Evolutionary conservation across 2,329 filamentous ascomycete species (phyloP).

Genomic region (Emmonsiellopsis sp.): DNA sequence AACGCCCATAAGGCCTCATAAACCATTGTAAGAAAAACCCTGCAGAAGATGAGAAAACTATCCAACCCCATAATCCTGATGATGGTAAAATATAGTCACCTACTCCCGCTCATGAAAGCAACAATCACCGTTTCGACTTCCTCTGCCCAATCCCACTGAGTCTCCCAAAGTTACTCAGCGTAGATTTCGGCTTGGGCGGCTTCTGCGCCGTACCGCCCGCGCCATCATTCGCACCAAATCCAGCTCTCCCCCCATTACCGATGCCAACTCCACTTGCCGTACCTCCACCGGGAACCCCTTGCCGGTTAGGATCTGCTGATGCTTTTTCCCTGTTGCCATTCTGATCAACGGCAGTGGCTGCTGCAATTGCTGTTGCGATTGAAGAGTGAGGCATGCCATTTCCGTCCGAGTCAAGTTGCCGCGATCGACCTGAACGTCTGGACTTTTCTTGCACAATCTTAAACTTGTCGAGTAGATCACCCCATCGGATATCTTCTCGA

Average conservation of each 20-base stretch:
- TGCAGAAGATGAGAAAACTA: too few relatives aligned
- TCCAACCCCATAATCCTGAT: neutral
- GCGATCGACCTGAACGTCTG: conserved; percentile 55
- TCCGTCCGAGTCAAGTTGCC: conserved; percentile 43
- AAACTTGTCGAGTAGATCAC: conserved; percentile 90
- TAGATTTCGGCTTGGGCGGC: conserved; percentile 49
- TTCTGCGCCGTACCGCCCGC: conserved; percentile 13
- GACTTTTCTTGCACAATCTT: conserved; percentile 81
- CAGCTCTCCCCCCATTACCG: neutral
- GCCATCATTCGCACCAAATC: conserved; percentile 20
- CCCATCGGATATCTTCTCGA: conserved; percentile 86
- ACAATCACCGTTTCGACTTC: conserved; percentile 36
- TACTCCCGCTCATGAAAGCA: neutral
- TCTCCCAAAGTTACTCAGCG: conserved; percentile 60
- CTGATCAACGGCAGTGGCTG: conserved; percentile 19
- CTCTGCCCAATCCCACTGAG: conserved; percentile 63
- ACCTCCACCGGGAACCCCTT: conserved; percentile 21
- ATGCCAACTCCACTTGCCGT: conserved; percentile 13
- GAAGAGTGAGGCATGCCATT: conserved; percentile 30
- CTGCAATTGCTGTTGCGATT: conserved; percentile 23
- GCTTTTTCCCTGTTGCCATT: conserved; percentile 22
- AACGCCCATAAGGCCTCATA: too few relatives aligned
- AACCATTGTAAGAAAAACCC: too few relatives aligned
- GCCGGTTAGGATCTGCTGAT: neutral
- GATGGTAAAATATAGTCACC: neutral